These are phyloP conservation scores for Cymbopogon citratus DNA, from an alignment of 176 grass and related monocot species.

Conservation along the genomic window DNA sequence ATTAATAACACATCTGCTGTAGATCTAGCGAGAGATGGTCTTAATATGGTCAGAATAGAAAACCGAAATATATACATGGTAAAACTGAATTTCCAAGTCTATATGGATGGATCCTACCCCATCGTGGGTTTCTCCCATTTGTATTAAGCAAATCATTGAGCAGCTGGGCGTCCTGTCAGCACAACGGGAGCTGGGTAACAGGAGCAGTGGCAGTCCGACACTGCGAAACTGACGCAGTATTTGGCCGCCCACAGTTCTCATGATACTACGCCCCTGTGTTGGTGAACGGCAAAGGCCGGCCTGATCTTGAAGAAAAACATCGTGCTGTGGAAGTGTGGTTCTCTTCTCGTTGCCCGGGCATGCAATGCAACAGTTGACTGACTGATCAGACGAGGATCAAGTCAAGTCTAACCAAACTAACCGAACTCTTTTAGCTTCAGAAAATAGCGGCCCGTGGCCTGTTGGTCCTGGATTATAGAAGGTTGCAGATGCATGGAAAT, in stretches of 20 bases:
- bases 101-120: too few relatives aligned
- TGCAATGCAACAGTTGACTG: not conserved
- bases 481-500: not conserved
- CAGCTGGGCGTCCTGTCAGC: not conserved
- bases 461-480: not conserved
- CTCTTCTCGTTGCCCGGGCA: not conserved
- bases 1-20: too few relatives aligned
- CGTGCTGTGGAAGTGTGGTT: not conserved
- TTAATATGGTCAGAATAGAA: too few relatives aligned
- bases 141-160: too few relatives aligned
- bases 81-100: too few relatives aligned
- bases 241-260: not conserved
- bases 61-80: too few relatives aligned
- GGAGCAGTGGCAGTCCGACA: not conserved
- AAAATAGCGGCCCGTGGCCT: too few relatives aligned
- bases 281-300: too few relatives aligned
- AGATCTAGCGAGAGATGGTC: too few relatives aligned
- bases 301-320: not conserved
- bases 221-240: not conserved
- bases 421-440: not conserved
- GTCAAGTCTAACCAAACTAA: slow-evolving; percentile 18
- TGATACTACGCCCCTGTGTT: not conserved
- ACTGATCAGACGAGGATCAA: not conserved
- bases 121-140: too few relatives aligned
- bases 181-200: not conserved